Conservation (phyloP, 208 protist species). For the Trypanosoma melophagium region DNA sequence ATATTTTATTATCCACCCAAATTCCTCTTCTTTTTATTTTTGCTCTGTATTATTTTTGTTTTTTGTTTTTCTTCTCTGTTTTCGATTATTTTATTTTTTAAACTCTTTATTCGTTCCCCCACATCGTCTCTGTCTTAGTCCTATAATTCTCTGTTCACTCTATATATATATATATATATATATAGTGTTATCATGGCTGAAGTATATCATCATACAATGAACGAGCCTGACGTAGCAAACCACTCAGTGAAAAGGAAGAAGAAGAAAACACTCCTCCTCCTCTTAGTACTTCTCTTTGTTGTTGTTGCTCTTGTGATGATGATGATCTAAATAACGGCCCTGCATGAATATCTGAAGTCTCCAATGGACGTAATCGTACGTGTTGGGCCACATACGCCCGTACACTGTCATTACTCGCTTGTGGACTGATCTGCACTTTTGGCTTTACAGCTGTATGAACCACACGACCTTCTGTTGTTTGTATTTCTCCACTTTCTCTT, state of each 20-base stretch:
- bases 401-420: constrained; percentile 16
- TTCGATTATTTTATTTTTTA: background rate
- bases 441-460: too few relatives aligned
- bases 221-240: constrained; percentile 4
- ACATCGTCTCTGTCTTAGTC: background rate
- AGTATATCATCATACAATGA: background rate
- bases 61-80: background rate
- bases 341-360: background rate
- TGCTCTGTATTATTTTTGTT: background rate
- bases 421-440: background rate
- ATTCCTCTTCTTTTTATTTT: constrained; percentile 15
- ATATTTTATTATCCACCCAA: background rate
- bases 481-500: background rate
- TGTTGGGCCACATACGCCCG: constrained; percentile 7
- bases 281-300: too few relatives aligned
- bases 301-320: too few relatives aligned
- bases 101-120: background rate
- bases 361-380: constrained; percentile 12
- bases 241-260: background rate
- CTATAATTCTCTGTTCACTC: background rate
- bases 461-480: background rate
- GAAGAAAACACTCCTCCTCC: too few relatives aligned
- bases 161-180: constrained; percentile 21
- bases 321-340: too few relatives aligned
- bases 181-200: too few relatives aligned